Base-by-base conservation (phyloP, 1,284 basidiomycete genomes). In the Coniophora puteana region DNA sequence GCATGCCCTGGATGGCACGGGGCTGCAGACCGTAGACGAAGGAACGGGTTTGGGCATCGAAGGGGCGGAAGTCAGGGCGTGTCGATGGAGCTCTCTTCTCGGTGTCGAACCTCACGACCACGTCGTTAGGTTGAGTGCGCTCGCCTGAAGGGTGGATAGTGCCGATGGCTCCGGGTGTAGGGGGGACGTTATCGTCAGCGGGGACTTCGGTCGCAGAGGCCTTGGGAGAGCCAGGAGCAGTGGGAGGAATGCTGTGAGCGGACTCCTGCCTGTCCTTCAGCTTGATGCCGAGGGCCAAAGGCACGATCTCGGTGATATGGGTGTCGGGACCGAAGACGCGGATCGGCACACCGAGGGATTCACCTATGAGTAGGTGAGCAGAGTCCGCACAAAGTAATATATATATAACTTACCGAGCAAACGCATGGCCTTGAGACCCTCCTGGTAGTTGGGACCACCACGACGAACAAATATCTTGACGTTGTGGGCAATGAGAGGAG, bases 401-500 rank as follows among this genome's bases (percentile, higher is more conserved):
- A 4, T 14, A 7, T 16, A 2, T n/a, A 28, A 46, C 50, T 4
- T n/a, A 62, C 57, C 95, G 56, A 98, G 88, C 17, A 97, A 80
- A 51, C 93, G 88, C 93, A 99, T 98, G 40, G 95, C 94, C 74
- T 97, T 96, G 63, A 98, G 82, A 68, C 94, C 95, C 65, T 98
- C 95, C 74, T 99, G 96, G 78, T 97, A 99, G 80, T 99, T 99
- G 52, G 96, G 95, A 18, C 95, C 95, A 65, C 94, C 96, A 65
- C 95, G 93, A 58, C 95, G 91, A 42, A 98, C 93, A 63, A 91
- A 99, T 67, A 96, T 95, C 67, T 81, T 84, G 66, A 95, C 92
- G 48, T 81, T 70, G 72, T 95, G 91, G 40, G 75, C 72, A 59
- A 90, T 86, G 50, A 96, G 79, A 40, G 83, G 83, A 42, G 79